Evolutionary conservation across 257 asterid species (phyloP).

Genomic region (Nicotiana obtusifolia): DNA sequence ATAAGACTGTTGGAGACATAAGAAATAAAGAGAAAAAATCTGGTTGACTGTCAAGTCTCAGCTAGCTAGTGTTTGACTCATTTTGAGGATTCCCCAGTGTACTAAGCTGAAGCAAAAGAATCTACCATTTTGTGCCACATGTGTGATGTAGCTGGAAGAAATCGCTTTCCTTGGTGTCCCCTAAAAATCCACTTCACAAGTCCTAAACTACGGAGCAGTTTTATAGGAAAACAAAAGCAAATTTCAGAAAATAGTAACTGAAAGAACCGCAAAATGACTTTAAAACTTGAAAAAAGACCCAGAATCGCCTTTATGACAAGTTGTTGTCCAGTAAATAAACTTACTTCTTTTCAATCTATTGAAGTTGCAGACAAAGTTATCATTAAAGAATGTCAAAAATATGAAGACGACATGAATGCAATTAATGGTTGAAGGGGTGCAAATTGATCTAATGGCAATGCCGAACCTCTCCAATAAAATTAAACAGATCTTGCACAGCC

Average conservation of each 20-base stretch:
- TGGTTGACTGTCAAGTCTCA: background rate
- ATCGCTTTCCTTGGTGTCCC: background rate
- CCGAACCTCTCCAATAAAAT: conserved; percentile 61
- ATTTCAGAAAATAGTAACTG: background rate
- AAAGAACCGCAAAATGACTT: background rate
- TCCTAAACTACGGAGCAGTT: background rate
- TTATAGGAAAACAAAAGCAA: background rate
- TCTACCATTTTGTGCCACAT: background rate
- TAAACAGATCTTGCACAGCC: conserved; percentile 70
- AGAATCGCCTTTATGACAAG: background rate
- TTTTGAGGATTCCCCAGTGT: background rate
- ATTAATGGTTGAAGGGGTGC: background rate
- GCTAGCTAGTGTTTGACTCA: background rate
- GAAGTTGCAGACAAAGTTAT: background rate
- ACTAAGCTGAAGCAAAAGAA: background rate
- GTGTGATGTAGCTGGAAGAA: background rate
- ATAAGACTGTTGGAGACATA: background rate
- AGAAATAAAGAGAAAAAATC: background rate
- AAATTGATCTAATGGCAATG: background rate
- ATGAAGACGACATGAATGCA: background rate
- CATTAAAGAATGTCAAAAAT: background rate
- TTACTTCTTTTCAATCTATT: background rate
- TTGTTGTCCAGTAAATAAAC: background rate
- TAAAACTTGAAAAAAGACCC: background rate
- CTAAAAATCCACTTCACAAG: background rate